Evolutionary conservation across 805 yeast species (phyloP).

Genomic region (Blastobotrys attinorum): DNA sequence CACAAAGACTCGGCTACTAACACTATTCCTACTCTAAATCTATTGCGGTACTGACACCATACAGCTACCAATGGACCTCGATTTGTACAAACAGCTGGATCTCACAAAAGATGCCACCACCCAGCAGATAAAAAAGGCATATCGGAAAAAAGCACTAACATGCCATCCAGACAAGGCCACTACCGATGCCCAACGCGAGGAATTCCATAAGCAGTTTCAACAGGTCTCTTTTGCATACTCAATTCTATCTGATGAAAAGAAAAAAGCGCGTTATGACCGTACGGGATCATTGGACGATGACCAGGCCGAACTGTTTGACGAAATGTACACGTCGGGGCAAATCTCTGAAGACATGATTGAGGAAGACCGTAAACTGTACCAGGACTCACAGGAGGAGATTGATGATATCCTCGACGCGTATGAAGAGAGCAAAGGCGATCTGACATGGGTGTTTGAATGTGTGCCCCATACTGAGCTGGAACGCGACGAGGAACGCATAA

Average conservation of each 20-base stretch:
- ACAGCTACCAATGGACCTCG: slow-evolving; percentile 17
- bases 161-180: slow-evolving; percentile 67
- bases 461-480: slow-evolving; percentile 70
- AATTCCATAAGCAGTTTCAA: slow-evolving; percentile 44
- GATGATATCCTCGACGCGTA: slow-evolving; percentile 57
- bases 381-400: slow-evolving; percentile 34
- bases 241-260: slow-evolving; percentile 50
- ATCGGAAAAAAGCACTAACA: slow-evolving; percentile 52
- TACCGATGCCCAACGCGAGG: slow-evolving; percentile 28
- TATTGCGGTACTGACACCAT: too few relatives aligned
- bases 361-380: slow-evolving; percentile 59
- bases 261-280: slow-evolving; percentile 53
- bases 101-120: slow-evolving; percentile 27
- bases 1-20: too few relatives aligned
- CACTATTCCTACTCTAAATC: too few relatives aligned
- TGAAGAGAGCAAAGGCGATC: slow-evolving; percentile 56
- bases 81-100: slow-evolving; percentile 25
- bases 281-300: slow-evolving; percentile 50
- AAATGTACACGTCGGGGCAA: slow-evolving; percentile 23
- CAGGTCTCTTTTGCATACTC: slow-evolving; percentile 68
- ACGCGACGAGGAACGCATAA: slow-evolving; percentile 55
- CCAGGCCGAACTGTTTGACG: slow-evolving; percentile 30
- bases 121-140: slow-evolving; percentile 56
- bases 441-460: slow-evolving; percentile 59
- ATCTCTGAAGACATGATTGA: slow-evolving; percentile 44